Evolutionary conservation across 495 filamentous ascomycete species (phyloP).

Genomic region (Cenococcum geophilum): DNA sequence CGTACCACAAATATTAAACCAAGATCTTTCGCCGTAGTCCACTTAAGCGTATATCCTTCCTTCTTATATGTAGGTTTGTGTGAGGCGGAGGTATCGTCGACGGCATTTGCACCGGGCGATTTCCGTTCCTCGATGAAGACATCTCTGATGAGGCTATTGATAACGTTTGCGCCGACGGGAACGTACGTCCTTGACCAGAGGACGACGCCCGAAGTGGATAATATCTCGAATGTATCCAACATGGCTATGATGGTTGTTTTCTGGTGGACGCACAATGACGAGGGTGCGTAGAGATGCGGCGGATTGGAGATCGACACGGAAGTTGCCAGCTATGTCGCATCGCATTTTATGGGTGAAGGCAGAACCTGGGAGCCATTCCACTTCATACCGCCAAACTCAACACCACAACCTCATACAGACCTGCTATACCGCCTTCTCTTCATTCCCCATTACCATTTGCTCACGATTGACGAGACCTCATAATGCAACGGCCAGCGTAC

Average conservation of each 20-base stretch:
- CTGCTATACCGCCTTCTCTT: background rate
- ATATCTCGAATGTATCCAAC: conserved; percentile 93
- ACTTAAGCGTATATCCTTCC: conserved; percentile 92
- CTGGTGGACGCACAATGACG: conserved; percentile 5
- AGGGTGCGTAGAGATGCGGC: background rate
- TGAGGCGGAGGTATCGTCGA: conserved; percentile 51
- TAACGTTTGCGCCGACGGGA: conserved; percentile 67
- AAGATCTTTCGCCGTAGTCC: conserved; percentile 85
- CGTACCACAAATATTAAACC: conserved; percentile 93
- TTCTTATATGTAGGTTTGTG: conserved; percentile 71
- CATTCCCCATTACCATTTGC: background rate
- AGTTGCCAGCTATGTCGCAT: conserved; percentile 2
- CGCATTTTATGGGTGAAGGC: background rate
- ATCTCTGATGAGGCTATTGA: conserved; percentile 92
- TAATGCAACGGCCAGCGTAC: conserved; percentile 79
- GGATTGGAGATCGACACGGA: conserved; percentile 3
- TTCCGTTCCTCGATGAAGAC: conserved; percentile 94
- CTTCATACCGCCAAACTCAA: background rate
- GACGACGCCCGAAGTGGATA: conserved; percentile 93
- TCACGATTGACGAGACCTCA: conserved; percentile 3
- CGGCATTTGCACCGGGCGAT: conserved; percentile 52
- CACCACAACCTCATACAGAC: background rate
- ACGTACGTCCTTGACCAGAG: conserved; percentile 89
- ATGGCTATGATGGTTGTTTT: conserved; percentile 44
- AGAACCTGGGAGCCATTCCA: background rate